A percentile compares a stretch with the other conserved stretches of the same genome.
Evolutionary conservation across 345 rosid species (phyloP).

Genomic region (Brassica rapa): DNA sequence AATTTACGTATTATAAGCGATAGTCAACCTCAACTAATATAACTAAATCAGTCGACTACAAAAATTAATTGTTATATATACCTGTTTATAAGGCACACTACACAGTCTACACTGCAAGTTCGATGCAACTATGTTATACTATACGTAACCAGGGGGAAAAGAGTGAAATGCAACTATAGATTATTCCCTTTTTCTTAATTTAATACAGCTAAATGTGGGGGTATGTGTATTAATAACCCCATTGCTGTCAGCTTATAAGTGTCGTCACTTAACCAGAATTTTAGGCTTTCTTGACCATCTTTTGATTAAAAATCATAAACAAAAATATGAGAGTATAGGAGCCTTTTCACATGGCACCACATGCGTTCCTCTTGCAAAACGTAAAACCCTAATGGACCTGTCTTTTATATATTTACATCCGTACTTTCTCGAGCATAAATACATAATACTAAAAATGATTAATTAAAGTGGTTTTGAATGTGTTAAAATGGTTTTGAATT

Average conservation of each 20-base stretch:
- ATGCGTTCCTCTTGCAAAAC: constrained; percentile 41
- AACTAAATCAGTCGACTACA: constrained; percentile 16
- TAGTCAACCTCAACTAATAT: constrained; percentile 28
- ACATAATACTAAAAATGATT: constrained; percentile 3
- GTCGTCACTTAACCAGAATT: constrained; percentile 35
- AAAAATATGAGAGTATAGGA: constrained; percentile 30
- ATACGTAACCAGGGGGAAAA: not conserved
- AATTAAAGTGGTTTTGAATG: not conserved
- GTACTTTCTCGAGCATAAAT: constrained; percentile 26
- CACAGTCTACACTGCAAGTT: constrained; percentile 10
- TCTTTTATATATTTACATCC: constrained; percentile 30
- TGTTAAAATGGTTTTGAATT: not conserved
- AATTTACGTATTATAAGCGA: not conserved
- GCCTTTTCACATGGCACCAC: constrained; percentile 45
- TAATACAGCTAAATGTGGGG: not conserved
- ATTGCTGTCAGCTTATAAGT: constrained; percentile 32
- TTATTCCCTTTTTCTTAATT: not conserved
- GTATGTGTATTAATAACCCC: not conserved
- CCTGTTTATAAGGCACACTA: constrained; percentile 18
- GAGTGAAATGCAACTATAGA: constrained; percentile 9
- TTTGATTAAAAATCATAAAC: constrained; percentile 26
- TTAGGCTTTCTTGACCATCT: constrained; percentile 36
- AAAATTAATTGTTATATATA: constrained; percentile 6
- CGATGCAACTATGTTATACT: not conserved
- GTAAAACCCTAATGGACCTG: constrained; percentile 30